Conservation (phyloP, 2,329 filamentous ascomycete genomes). For the Cordyceps militaris region DNA sequence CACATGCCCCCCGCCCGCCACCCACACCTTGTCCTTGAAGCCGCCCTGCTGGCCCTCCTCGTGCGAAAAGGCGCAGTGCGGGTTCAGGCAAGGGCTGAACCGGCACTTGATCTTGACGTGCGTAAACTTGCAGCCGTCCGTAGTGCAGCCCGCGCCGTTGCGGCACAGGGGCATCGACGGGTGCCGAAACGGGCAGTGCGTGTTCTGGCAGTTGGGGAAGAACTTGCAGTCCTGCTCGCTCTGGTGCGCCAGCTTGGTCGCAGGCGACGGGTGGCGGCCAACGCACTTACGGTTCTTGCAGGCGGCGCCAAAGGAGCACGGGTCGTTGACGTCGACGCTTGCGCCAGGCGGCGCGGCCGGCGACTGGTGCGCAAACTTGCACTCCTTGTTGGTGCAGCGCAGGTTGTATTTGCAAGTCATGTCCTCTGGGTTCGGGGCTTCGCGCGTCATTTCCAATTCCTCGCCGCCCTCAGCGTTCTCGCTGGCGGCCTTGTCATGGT, state of each 20-base stretch:
- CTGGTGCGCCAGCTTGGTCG: conserved; percentile 70
- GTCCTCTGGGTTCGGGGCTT: conserved; percentile 51
- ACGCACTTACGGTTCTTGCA: conserved; percentile 97
- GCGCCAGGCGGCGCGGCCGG: conserved; percentile 75
- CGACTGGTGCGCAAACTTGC: conserved; percentile 90
- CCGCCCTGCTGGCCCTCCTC: conserved; percentile 81
- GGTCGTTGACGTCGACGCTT: conserved; percentile 70
- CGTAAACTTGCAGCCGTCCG: conserved; percentile 78
- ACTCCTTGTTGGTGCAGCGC: conserved; percentile 79
- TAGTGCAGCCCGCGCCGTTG: conserved; percentile 83
- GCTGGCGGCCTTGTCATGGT: conserved; percentile 29
- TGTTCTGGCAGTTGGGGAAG: conserved; percentile 86
- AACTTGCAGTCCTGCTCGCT: conserved; percentile 83
- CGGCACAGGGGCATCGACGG: conserved; percentile 80
- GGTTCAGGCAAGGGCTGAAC: conserved; percentile 86
- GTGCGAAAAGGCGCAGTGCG: conserved; percentile 83
- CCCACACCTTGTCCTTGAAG: conserved; percentile 90
- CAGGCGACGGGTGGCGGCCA: conserved; percentile 85
- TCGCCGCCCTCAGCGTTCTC: conserved; percentile 37
- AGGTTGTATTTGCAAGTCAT: conserved; percentile 86
- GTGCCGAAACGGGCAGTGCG: conserved; percentile 81
- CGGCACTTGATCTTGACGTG: conserved; percentile 81
- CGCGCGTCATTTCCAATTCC: conserved; percentile 59
- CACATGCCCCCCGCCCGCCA: conserved; percentile 65
- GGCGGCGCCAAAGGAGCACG: conserved; percentile 77